Base-by-base conservation (phyloP, 768 basidiomycete genomes). In the Russula foetens region DNA sequence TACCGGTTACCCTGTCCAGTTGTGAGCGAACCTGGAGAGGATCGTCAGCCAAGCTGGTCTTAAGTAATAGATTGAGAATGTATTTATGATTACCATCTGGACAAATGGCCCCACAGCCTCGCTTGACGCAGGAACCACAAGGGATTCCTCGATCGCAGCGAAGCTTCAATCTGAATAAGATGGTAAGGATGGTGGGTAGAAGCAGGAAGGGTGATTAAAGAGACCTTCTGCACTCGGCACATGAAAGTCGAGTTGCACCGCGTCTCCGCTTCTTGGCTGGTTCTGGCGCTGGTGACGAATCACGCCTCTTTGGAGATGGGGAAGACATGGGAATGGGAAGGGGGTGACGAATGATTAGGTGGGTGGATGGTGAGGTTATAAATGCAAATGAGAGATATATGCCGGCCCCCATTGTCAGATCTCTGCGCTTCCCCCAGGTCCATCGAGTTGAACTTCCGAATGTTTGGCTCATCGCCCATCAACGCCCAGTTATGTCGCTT, bases 1-100 rank as follows among this genome's bases (percentile, higher is more conserved):
- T 66, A 86, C 87, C 86, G 82, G 76, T 89, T 90, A 17, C 88
- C 89, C 71, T 89, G 85, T 8, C 89, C 89, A 49, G 89, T 90
- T 11, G 88, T 90, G 47, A 90, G 74, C 12, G 87, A 88, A 53
- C 88, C 87, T 88, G 76, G 29, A 55, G 49, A 59, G 5, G 51
- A 49, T 35, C 33, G 52, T 46, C 58, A 45, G 44, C 56, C 48
- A 31, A 21, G 38, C 26, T 21, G 48, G 53, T 39, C 49, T 23
- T 9, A 5, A 11, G 33, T 38, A 15, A 45, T 47, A 19, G 47
- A 56, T 46, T 41, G 51, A 59, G 59, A 39, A n/a, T 33, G 54
- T 62, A 56, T 55, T 31, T 43, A 53, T 59, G 39, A 29, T 63
- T 62, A 83, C 84, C 79, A 79, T 91, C 89, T 52, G 89, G 89